Conservation (phyloP, 176 grass and related monocot genomes). For the Microstegium vimineum region DNA sequence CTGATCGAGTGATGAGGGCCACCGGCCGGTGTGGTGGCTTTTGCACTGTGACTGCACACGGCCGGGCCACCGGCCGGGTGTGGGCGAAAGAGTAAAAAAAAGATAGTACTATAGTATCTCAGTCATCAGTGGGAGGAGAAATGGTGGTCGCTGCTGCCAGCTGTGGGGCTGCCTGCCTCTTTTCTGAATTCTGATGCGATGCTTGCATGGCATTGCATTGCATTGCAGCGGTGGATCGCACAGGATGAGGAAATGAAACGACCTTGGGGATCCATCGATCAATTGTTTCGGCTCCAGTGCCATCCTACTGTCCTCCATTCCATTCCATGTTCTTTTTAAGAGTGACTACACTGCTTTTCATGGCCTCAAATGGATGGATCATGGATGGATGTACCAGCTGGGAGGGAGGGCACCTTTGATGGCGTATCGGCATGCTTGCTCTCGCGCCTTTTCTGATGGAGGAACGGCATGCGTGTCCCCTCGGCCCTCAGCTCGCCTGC, state of each 20-base stretch:
- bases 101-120: conserved; percentile 9
- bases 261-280: background rate
- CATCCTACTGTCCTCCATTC: conserved; percentile 17
- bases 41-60: background rate
- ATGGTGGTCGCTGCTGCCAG: conserved; percentile 7
- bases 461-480: conserved; percentile 34
- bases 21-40: conserved; percentile 25
- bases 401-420: background rate
- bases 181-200: background rate
- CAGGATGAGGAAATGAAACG: background rate
- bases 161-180: background rate
- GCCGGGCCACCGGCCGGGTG: background rate
- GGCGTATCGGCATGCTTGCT: conserved; percentile 6
- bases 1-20: conserved; percentile 29
- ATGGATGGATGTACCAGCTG: background rate
- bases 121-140: conserved; percentile 2
- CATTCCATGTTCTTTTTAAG: conserved; percentile 19
- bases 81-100: conserved; percentile 27
- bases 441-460: background rate
- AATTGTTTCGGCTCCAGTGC: conserved; percentile 26
- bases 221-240: background rate
- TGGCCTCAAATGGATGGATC: background rate
- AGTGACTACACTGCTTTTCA: conserved; percentile 32
- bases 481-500: too few relatives aligned
- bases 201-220: background rate